These are phyloP conservation scores for Tricholoma matsutake DNA, from an alignment of 768 basidiomycete genomes.

Conservation along the genomic window DNA sequence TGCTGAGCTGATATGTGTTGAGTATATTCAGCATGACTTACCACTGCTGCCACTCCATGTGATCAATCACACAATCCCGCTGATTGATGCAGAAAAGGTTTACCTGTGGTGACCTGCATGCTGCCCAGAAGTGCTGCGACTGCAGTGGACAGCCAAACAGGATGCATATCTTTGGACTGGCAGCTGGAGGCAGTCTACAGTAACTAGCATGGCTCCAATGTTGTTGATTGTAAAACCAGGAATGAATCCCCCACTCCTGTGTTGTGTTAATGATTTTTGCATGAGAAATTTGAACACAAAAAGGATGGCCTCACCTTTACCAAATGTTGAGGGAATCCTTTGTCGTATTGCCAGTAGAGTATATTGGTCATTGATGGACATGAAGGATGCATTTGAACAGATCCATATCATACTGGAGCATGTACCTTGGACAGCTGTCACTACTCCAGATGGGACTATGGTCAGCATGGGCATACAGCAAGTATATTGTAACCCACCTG, in stretches of 20 bases:
- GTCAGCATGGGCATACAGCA: conserved; percentile 32
- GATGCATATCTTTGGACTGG: conserved; percentile 27
- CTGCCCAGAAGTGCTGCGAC: conserved; percentile 36
- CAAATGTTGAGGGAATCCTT: conserved; percentile 24
- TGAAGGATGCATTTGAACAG: conserved; percentile 39
- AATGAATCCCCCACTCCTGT: conserved; percentile 15
- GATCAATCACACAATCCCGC: conserved; percentile 40
- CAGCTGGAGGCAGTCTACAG: conserved; percentile 27
- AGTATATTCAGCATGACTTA: conserved; percentile 22
- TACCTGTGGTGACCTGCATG: conserved; percentile 33
- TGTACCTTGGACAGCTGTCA: conserved; percentile 25
- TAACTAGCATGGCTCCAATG: conserved; percentile 35
- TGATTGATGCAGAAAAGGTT: conserved; percentile 21
- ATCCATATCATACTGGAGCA: conserved; percentile 26
- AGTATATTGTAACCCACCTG: conserved; percentile 32
- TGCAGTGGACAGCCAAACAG: conserved; percentile 27
- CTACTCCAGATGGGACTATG: conserved; percentile 44
- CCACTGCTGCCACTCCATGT: conserved; percentile 33
- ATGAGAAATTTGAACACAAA: conserved; percentile 32
- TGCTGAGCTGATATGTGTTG: conserved; percentile 23
- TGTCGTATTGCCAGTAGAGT: conserved; percentile 15
- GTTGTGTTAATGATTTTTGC: conserved; percentile 21
- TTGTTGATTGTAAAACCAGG: conserved; percentile 23
- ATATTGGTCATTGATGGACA: conserved; percentile 29
- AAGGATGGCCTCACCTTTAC: conserved; percentile 27